phyloP scores from a whole-genome alignment of 1,139 yeast genomes.

The Geotrichum klebahnii region DNA sequence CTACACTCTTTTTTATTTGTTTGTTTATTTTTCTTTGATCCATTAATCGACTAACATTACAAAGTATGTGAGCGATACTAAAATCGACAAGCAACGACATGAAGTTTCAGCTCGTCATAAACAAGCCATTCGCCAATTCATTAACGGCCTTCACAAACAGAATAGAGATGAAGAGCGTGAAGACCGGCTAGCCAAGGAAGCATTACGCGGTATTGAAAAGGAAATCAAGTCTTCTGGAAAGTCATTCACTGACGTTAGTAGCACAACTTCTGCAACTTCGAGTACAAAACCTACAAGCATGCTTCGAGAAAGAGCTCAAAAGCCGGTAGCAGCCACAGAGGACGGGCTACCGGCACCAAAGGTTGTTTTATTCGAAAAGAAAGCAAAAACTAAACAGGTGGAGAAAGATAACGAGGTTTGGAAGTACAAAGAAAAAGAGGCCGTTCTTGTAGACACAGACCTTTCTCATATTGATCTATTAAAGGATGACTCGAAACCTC shows the following conservation, averaged over 20 bases:
- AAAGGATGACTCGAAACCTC: neutral
- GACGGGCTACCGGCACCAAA: neutral
- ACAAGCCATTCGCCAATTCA: constrained; percentile 31
- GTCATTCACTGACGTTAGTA: neutral
- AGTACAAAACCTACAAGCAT: neutral
- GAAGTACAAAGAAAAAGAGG: constrained; percentile 4
- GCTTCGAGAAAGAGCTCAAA: neutral
- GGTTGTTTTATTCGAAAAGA: constrained; percentile 12
- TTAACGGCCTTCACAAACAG: constrained; percentile 37
- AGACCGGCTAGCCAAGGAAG: constrained; percentile 29
- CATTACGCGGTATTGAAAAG: constrained; percentile 27
- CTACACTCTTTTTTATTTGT: too few relatives aligned
- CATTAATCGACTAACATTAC: constrained; percentile 2
- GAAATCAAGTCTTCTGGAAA: constrained; percentile 23
- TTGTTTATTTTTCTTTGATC: constrained; percentile 13
- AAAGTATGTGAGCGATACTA: constrained; percentile 46
- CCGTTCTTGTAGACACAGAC: neutral
- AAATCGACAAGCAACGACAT: constrained; percentile 41
- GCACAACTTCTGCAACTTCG: neutral
- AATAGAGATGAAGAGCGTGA: constrained; percentile 33
- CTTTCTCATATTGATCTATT: constrained; percentile 12
- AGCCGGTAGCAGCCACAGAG: neutral
- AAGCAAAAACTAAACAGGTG: constrained; percentile 8
- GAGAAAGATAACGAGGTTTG: constrained; percentile 11
- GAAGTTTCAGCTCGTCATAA: constrained; percentile 43